Base-by-base conservation (phyloP, 2,329 filamentous ascomycete genomes). In the Daldinia sp. region DNA sequence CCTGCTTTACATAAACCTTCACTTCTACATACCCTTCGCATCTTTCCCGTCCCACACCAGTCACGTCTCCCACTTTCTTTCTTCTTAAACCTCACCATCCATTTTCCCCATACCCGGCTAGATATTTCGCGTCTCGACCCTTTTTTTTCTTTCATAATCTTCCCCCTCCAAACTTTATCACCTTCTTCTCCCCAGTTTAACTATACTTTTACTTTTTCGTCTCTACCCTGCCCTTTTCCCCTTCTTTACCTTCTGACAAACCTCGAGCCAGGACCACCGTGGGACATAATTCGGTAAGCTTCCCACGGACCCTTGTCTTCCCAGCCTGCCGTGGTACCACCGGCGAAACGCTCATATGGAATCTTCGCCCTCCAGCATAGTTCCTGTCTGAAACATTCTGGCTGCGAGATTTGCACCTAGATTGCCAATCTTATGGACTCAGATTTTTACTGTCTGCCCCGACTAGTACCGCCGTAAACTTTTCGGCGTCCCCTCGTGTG, bases 401-500 rank as follows among this genome's bases (percentile, higher is more conserved):
- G 60, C 66, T 68, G 61, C 61, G 61, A 60, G 58, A 63, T 58
- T 65, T 70, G 65, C 68, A 68, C 61, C 57, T 68, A 66, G 63
- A 65, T 64, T 63, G 60, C 66, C 64, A 56, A 65, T 69, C 68
- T 61, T 68, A 72, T 75, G 72, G 70, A 73, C 69, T 65, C 70
- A 68, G 59, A 65, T 67, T 61, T 67, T 57, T 68, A 55, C 63
- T 56, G 57, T 67, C 67, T 66, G 58, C 49, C 65, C 49, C 55
- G 54, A 61, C 68, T 70, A 63, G 68, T 64, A 58, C 67, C 66
- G 68, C 71, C 71, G 68, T 69, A 70, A 50, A 63, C 60, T 67
- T 70, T 68, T 70, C 69, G 73, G 74, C 68, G 71, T 73, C 70
- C 67, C 57, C 65, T 67, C 66, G 70, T 74, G 71, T 72, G 62